These are phyloP conservation scores for Pyracantha coccinea DNA, from an alignment of 331 rosid genomes.

Conservation along the genomic window DNA sequence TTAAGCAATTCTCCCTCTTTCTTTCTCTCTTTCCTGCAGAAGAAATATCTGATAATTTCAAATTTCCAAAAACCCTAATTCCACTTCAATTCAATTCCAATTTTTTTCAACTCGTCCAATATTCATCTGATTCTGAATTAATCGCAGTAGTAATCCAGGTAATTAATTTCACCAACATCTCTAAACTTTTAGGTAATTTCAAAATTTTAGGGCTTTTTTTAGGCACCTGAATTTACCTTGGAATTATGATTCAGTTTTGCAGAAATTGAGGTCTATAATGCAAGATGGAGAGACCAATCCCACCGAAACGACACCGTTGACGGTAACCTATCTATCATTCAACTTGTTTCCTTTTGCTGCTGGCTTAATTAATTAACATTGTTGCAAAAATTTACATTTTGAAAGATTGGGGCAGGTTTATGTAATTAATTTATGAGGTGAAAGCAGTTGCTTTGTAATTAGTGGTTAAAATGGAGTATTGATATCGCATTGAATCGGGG, in stretches of 20 bases:
- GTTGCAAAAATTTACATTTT: background rate
- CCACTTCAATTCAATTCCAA: background rate
- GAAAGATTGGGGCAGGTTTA: background rate
- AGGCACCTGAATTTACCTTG: background rate
- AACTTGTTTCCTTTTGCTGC: background rate
- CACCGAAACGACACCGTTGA: constrained; percentile 41
- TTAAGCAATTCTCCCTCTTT: background rate
- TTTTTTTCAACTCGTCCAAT: background rate
- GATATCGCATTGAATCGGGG: background rate
- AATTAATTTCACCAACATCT: background rate
- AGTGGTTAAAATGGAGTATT: background rate
- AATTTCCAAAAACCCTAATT: constrained; percentile 4
- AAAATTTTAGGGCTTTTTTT: background rate
- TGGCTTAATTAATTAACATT: background rate
- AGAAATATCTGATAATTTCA: background rate
- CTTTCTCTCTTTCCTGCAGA: background rate
- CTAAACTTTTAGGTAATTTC: background rate
- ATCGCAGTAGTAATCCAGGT: background rate
- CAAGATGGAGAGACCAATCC: constrained; percentile 21
- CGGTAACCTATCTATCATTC: constrained; percentile 23
- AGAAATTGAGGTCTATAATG: constrained; percentile 42
- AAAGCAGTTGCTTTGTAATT: background rate
- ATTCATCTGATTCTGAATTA: constrained; percentile 1
- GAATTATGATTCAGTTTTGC: constrained; percentile 11
- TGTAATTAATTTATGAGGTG: background rate